Conservation (phyloP, 371 early-diverging fungal species). For the Lichtheimia corymbifera region DNA sequence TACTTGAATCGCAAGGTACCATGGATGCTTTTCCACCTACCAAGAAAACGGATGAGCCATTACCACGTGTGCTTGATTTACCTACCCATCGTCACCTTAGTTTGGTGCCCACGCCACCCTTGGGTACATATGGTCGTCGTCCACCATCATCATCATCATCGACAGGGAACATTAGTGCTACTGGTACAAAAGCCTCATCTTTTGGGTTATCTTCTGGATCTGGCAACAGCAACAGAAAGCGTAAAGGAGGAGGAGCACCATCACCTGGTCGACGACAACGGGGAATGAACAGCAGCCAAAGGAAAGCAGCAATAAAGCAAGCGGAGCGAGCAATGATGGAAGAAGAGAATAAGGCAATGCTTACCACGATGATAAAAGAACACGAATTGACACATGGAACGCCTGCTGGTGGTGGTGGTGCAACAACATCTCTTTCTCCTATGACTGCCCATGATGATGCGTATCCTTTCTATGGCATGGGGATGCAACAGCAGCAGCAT, state of each 20-base stretch:
- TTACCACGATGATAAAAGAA: too few relatives aligned
- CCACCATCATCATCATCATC: not conserved
- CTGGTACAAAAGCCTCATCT: not conserved
- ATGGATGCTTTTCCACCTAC: slow-evolving; percentile 47
- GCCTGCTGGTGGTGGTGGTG: too few relatives aligned
- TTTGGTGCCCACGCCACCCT: slow-evolving; percentile 32
- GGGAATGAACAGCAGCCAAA: not conserved
- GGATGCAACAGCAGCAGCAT: too few relatives aligned
- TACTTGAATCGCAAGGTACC: slow-evolving; percentile 40
- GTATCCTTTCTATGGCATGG: too few relatives aligned
- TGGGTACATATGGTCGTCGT: slow-evolving; percentile 4
- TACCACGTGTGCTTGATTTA: slow-evolving; percentile 32
- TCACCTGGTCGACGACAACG: too few relatives aligned
- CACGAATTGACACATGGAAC: too few relatives aligned
- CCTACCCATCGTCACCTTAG: slow-evolving; percentile 44
- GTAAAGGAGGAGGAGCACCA: too few relatives aligned
- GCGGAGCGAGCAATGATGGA: not conserved
- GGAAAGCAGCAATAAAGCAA: not conserved
- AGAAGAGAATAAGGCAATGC: not conserved
- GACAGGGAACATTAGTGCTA: not conserved
- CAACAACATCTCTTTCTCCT: too few relatives aligned
- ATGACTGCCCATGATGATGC: too few relatives aligned
- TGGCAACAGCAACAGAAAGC: too few relatives aligned
- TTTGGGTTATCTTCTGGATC: too few relatives aligned
- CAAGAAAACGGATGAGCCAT: slow-evolving; percentile 7